Base-by-base conservation (phyloP, 2,329 filamentous ascomycete species). In the Fusarium foetens region DNA sequence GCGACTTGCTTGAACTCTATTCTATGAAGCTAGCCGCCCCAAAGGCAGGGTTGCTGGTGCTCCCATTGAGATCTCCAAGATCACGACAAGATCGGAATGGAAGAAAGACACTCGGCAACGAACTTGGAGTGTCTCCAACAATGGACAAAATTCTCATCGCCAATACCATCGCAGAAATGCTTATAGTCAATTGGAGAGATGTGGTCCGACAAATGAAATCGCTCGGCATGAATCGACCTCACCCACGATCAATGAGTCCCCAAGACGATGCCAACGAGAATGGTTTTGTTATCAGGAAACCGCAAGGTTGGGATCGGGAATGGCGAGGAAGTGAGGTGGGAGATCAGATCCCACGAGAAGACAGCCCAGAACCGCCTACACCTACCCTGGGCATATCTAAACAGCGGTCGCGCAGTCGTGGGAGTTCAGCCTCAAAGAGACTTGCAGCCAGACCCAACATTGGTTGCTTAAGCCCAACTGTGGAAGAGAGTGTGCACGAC, bases 131-230 rank as follows among this genome's bases (percentile, higher is more conserved):
- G 0, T 65, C 79, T 6, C 76, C 81, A 8, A 77, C 80, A 1
- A 79, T 91, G 23, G 86, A 90, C 80, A 91, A 89, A 71, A 83
- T 90, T 27, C 83, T 85, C 48, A 80, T 90, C 59, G 89, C 89
- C 16, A 91, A 89, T 66, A 81, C 81, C 36, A 86, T 92, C 35
- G 83, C 89, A 0, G 89, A 91, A 77, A 92, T 92, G 89, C 81
- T 93, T 9, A 88, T 92, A 53, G 82, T 86, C 3, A 86, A 91
- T 69, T 93, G 91, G 91, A 83, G 87, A 64, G 89, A 91, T 52
- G 84, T 92, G 16, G 88, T 91, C 46, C 83, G 85, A 42, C 87
- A 92, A 63, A 86, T 92, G 83, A 87, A 82, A 63, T 84, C 81
- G 45, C 75, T 91, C 4, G 80, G 79, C 3, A 76, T 76, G 23